Evolutionary conservation across 1,284 basidiomycete genomes (phyloP).

Genomic region (Kalmanozyma brasiliensis): DNA sequence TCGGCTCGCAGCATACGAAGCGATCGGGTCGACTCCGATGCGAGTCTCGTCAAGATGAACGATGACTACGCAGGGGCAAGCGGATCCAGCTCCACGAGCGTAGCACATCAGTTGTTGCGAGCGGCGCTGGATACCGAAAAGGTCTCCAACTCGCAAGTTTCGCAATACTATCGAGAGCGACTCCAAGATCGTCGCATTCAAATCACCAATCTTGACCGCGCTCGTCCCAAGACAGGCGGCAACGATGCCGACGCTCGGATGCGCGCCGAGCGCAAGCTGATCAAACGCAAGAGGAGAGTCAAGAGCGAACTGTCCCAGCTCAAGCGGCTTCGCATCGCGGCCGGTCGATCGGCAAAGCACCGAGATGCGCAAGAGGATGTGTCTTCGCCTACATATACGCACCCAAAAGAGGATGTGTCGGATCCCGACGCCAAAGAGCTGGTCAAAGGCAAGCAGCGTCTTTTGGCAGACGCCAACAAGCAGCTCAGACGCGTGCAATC

Average conservation of each 20-base stretch:
- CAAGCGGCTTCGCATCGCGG: slow-evolving; percentile 35
- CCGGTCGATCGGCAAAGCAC: slow-evolving; percentile 18
- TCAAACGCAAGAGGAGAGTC: slow-evolving; percentile 37
- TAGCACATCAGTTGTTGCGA: slow-evolving; percentile 28
- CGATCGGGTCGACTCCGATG: too few species aligned
- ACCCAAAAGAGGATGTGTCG: neutral
- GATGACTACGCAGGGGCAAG: slow-evolving; percentile 12
- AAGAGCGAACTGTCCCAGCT: slow-evolving; percentile 42
- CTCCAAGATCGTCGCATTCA: slow-evolving; percentile 51
- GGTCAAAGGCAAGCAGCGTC: slow-evolving; percentile 30
- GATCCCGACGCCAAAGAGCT: slow-evolving; percentile 13
- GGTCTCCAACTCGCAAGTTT: slow-evolving; percentile 26
- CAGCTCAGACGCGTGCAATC: slow-evolving; percentile 30
- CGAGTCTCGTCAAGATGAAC: slow-evolving; percentile 23
- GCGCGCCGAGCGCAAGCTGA: slow-evolving; percentile 32
- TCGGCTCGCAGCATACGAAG: too few species aligned
- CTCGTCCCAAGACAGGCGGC: slow-evolving; percentile 40
- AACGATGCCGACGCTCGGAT: slow-evolving; percentile 20
- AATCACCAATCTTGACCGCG: slow-evolving; percentile 47
- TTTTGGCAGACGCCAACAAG: slow-evolving; percentile 20
- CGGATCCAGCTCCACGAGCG: slow-evolving; percentile 18
- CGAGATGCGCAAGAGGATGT: neutral
- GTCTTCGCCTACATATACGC: too few species aligned
- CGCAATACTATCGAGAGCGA: slow-evolving; percentile 38
- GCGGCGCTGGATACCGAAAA: slow-evolving; percentile 14